phyloP scores from a whole-genome alignment of 2,329 filamentous ascomycete species.

The Ceratocystis diversiconidia region DNA sequence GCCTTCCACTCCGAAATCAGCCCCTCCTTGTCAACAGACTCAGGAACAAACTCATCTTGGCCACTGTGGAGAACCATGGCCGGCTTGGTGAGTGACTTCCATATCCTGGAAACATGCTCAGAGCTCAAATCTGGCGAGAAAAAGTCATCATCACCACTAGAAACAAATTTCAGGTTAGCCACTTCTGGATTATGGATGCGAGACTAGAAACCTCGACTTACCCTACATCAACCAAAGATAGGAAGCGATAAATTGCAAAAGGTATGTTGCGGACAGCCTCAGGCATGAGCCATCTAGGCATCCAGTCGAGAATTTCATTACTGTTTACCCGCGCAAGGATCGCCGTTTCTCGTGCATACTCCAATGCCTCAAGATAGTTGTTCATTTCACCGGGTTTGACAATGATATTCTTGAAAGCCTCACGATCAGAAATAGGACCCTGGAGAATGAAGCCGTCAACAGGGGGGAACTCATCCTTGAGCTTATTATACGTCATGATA shows the following conservation, averaged over 20 bases:
- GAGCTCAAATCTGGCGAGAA: slow-evolving; percentile 63
- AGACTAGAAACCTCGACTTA: slow-evolving; percentile 25
- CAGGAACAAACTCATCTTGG: slow-evolving; percentile 51
- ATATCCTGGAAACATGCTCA: slow-evolving; percentile 43
- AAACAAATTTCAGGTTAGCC: background rate
- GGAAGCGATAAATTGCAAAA: slow-evolving; percentile 39
- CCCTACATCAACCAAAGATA: slow-evolving; percentile 37
- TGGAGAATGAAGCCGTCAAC: slow-evolving; percentile 70
- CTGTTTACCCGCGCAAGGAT: slow-evolving; percentile 22
- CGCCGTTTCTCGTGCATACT: slow-evolving; percentile 40
- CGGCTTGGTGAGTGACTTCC: slow-evolving; percentile 46
- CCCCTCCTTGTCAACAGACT: slow-evolving; percentile 39
- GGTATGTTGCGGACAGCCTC: slow-evolving; percentile 28
- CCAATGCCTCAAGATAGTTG: slow-evolving; percentile 33
- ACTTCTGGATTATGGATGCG: background rate
- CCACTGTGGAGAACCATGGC: slow-evolving; percentile 53
- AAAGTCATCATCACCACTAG: slow-evolving; percentile 65
- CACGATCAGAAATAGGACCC: slow-evolving; percentile 64
- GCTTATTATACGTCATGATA: slow-evolving; percentile 40
- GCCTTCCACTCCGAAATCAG: slow-evolving; percentile 44
- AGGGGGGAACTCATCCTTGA: slow-evolving; percentile 31
- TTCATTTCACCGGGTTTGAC: slow-evolving; percentile 21
- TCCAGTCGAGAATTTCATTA: slow-evolving; percentile 39
- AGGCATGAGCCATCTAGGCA: slow-evolving; percentile 36
- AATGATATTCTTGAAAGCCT: slow-evolving; percentile 40